A percentile compares a stretch with the other conserved stretches of the same genome.
Evolutionary conservation across 2,329 filamentous ascomycete species (phyloP).

Genomic region (Penicillium sp.): DNA sequence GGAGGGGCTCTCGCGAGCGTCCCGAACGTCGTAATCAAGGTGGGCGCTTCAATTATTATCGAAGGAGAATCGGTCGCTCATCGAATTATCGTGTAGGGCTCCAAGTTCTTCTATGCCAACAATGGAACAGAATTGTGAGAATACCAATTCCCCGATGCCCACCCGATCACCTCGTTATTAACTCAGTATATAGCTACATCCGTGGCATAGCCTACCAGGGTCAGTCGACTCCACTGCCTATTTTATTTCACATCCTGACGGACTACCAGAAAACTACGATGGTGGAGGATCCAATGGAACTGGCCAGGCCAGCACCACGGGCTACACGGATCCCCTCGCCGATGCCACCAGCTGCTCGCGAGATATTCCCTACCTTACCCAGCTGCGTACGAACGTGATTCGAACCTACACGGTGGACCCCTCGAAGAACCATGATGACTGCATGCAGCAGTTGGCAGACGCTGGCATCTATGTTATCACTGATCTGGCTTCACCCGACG

Average conservation of each 20-base stretch:
- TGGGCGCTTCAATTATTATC: neutral
- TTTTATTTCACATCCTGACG: neutral
- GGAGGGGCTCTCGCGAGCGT: neutral
- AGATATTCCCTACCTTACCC: conserved; percentile 78
- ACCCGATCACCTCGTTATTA: neutral
- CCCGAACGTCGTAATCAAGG: conserved; percentile 6
- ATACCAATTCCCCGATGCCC: neutral
- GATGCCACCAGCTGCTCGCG: conserved; percentile 73
- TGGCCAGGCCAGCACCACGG: conserved; percentile 55
- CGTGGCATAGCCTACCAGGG: conserved; percentile 92
- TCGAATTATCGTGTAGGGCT: conserved; percentile 57
- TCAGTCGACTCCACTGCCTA: neutral
- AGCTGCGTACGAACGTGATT: conserved; percentile 87
- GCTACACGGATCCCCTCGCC: conserved; percentile 81
- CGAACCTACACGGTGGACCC: conserved; percentile 94
- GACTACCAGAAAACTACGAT: conserved; percentile 2
- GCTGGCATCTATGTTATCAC: conserved; percentile 95
- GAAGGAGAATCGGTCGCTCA: neutral
- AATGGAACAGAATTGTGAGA: conserved; percentile 69
- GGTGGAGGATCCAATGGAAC: conserved; percentile 53
- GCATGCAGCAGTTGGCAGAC: conserved; percentile 80
- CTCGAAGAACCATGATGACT: conserved; percentile 72
- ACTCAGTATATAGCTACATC: conserved; percentile 59
- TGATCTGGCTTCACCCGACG: conserved; percentile 78
- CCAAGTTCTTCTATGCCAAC: conserved; percentile 88